Evolutionary conservation across 805 yeast species (phyloP).

Genomic region (Jamesozyma lodderae): DNA sequence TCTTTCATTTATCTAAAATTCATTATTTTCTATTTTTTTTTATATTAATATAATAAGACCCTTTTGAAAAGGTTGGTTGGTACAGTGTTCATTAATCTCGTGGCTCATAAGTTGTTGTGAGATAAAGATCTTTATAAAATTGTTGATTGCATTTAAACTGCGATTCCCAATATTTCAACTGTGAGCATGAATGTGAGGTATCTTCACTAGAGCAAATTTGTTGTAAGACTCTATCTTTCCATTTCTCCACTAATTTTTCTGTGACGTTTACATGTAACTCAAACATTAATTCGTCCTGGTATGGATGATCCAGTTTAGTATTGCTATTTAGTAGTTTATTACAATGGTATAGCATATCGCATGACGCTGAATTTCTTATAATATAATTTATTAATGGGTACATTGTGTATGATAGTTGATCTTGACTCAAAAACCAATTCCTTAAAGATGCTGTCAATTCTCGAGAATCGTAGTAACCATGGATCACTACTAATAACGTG

Average conservation of each 20-base stretch:
- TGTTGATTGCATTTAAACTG: conserved; percentile 18
- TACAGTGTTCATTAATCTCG: no score
- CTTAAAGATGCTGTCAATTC: conserved; percentile 7
- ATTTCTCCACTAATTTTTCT: conserved; percentile 17
- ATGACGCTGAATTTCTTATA: conserved; percentile 8
- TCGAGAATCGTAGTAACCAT: conserved; percentile 9
- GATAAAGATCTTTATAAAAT: conserved; percentile 17
- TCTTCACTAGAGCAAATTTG: conserved; percentile 20
- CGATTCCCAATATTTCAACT: conserved; percentile 22
- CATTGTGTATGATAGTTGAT: conserved; percentile 10
- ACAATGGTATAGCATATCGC: conserved; percentile 16
- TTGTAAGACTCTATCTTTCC: conserved; percentile 21
- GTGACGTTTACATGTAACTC: conserved; percentile 16
- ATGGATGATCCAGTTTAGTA: conserved; percentile 8
- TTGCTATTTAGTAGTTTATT: conserved; percentile 12
- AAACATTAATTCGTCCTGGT: conserved; percentile 15
- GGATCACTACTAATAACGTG: conserved; percentile 7
- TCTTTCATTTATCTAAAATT: no score
- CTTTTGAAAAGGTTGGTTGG: no score
- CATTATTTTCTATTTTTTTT: no score
- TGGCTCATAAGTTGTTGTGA: no score
- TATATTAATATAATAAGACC: no score
- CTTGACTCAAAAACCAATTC: conserved; percentile 14
- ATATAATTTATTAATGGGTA: conserved; percentile 16
- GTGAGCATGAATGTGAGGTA: conserved; percentile 15